Conservation (phyloP, 192 early-diverging fungal species). For the Allomyces arbusculus region DNA sequence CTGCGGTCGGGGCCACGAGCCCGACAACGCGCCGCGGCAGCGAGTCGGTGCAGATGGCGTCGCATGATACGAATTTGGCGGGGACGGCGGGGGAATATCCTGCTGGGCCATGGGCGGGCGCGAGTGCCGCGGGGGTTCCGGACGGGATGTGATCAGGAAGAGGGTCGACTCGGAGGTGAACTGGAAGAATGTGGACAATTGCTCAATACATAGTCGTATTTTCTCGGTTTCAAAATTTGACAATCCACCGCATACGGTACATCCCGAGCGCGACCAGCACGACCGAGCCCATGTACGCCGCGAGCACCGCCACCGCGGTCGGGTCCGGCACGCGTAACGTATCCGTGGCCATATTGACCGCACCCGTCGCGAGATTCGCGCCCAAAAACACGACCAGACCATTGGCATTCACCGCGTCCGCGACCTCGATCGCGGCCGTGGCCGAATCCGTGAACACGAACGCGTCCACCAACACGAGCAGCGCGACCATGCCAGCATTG, state of each 20-base stretch:
- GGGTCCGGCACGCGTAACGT: conserved; percentile 40
- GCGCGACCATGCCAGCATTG: conserved; percentile 38
- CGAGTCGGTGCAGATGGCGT: too few relatives aligned
- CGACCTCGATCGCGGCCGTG: conserved; percentile 8
- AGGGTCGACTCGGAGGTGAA: too few relatives aligned
- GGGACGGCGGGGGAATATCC: too few relatives aligned
- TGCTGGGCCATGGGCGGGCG: too few relatives aligned
- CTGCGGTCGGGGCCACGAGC: too few relatives aligned
- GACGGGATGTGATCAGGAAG: too few relatives aligned
- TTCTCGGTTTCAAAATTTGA: conserved; percentile 10
- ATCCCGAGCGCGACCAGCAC: conserved; percentile 18
- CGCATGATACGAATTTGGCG: too few relatives aligned
- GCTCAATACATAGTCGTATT: background rate
- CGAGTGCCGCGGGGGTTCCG: too few relatives aligned
- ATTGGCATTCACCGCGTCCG: conserved; percentile 57
- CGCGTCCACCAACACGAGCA: conserved; percentile 36
- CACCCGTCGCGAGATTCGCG: conserved; percentile 74
- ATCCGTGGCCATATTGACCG: conserved; percentile 55
- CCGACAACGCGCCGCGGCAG: too few relatives aligned
- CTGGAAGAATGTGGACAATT: background rate
- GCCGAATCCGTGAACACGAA: conserved; percentile 1
- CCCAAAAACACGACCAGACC: conserved; percentile 67
- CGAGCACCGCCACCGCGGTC: conserved; percentile 22
- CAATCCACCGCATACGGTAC: conserved; percentile 12
- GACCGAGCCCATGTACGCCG: conserved; percentile 24